Conservation (phyloP, 1,284 basidiomycete genomes). For the Apiotrichum montevideense region DNA sequence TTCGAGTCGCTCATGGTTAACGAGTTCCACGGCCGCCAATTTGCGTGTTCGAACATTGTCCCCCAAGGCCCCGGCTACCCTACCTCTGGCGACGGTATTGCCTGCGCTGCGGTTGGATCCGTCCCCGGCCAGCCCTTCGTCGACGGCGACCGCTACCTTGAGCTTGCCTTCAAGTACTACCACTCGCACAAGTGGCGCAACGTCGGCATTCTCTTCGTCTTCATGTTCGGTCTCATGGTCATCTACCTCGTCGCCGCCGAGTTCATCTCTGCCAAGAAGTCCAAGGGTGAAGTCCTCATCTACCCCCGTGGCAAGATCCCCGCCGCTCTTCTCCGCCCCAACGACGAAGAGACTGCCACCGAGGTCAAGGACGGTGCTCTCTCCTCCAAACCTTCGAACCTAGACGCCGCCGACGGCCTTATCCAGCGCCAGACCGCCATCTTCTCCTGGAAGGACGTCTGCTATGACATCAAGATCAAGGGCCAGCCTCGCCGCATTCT, state of each 20-base stretch:
- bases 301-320: conserved; percentile 49
- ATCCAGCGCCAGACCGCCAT: conserved; percentile 47
- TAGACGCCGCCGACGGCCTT: conserved; percentile 26
- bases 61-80: conserved; percentile 45
- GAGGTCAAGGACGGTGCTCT: conserved; percentile 21
- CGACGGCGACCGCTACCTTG: conserved; percentile 54
- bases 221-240: conserved; percentile 51
- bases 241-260: conserved; percentile 56
- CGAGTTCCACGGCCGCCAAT: conserved; percentile 48
- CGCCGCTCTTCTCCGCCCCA: conserved; percentile 22
- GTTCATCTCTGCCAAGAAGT: conserved; percentile 48
- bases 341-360: conserved; percentile 20
- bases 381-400: neutral
- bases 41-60: conserved; percentile 41
- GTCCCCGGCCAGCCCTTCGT: conserved; percentile 44
- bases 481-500: conserved; percentile 60
- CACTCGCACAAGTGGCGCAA: conserved; percentile 60
- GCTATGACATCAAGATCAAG: conserved; percentile 59
- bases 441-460: conserved; percentile 49
- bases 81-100: conserved; percentile 27
- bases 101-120: conserved; percentile 49
- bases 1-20: conserved; percentile 51
- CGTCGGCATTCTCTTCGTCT: conserved; percentile 55
- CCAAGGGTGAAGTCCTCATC: conserved; percentile 52
- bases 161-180: conserved; percentile 58